These are phyloP conservation scores for Lipomyces lipofer DNA, from an alignment of 805 yeast species.

Conservation along the genomic window DNA sequence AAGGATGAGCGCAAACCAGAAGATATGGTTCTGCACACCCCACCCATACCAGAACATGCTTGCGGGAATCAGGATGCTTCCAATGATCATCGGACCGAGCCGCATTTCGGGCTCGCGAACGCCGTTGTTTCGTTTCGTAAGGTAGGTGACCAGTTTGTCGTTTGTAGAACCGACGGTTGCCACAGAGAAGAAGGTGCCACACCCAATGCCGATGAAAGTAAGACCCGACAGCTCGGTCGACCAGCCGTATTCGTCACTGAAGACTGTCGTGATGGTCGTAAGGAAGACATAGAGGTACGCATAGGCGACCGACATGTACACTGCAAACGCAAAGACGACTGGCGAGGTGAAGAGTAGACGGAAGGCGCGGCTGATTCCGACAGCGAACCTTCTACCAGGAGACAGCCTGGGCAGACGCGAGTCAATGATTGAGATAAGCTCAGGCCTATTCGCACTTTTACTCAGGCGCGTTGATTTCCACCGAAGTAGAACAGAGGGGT, in stretches of 20 bases:
- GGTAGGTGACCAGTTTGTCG: conserved; percentile 20
- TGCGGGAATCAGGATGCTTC: conserved; percentile 47
- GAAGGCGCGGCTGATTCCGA: conserved; percentile 40
- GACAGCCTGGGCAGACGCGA: conserved; percentile 49
- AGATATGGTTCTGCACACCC: conserved; percentile 20
- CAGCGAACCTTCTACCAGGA: conserved; percentile 32
- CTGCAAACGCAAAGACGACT: conserved; percentile 16
- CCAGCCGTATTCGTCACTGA: conserved; percentile 50
- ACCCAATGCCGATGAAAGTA: conserved; percentile 61
- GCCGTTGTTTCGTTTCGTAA: conserved; percentile 25
- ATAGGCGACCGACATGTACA: conserved; percentile 28
- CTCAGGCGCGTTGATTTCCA: conserved; percentile 15
- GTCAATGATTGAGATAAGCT: conserved; percentile 47
- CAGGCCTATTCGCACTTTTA: conserved; percentile 1
- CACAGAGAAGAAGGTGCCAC: conserved; percentile 50
- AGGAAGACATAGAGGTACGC: conserved; percentile 49
- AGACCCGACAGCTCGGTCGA: conserved; percentile 59
- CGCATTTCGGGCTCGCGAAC: conserved; percentile 51
- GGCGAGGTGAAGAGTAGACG: conserved; percentile 36
- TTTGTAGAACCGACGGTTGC: conserved; percentile 44
- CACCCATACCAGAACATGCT: conserved; percentile 49
- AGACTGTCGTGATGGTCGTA: conserved; percentile 59
- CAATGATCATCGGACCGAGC: conserved; percentile 53
- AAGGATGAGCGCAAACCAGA: conserved; percentile 24
- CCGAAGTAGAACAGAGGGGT: conserved; percentile 70